Base-by-base conservation (phyloP, 2,329 filamentous ascomycete species). In the Talaromyces pinophilus region DNA sequence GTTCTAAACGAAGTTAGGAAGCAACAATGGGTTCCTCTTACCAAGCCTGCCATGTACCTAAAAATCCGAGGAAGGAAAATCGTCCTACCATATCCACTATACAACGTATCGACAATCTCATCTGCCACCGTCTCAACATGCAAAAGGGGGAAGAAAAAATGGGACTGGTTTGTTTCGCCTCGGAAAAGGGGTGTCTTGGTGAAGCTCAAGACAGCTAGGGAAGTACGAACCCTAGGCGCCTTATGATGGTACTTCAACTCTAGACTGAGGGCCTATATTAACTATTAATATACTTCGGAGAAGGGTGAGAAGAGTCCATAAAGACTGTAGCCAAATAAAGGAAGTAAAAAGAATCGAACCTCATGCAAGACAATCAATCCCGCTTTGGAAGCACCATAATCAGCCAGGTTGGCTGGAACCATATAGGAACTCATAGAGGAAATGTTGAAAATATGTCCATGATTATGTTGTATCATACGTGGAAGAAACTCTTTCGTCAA, bases 81-180 rank as follows among this genome's bases (percentile, higher is more conserved):
- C 13, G 67, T 70, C 40, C 62, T 59, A 15, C 71, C 67, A 7
- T 65, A 61, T 6, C 71, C 71, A 57, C 70, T 70, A 19, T 70
- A 55, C 1, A 73, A 65, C 33, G 65, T 69, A 59, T 72, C 65
- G 1, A 73, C 66, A 46, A 73, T 70, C 3, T 64, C 68, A 57
- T 73, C 71, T 28, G 66, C 71, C 2, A 73, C 71, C 0, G 71
- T 73, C 38, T 73, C 71, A 11, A 71, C 65, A 62, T 73, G 69
- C n/a, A 73, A 33, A 7, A 73, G 66, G 15, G 72, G 71, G 50
- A 69, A 67, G 2, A 73, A 38, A 33, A 73, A 73, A 7, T n/a
- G 57, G 2, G 67, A 66, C 42, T 73, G 71, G 30, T 73, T 72
- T 22, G 69, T 70, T 48, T 73, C 67, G 1, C 70, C 71, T 35